Evolutionary conservation across 2,329 filamentous ascomycete species (phyloP).

Genomic region (Apiospora marii): DNA sequence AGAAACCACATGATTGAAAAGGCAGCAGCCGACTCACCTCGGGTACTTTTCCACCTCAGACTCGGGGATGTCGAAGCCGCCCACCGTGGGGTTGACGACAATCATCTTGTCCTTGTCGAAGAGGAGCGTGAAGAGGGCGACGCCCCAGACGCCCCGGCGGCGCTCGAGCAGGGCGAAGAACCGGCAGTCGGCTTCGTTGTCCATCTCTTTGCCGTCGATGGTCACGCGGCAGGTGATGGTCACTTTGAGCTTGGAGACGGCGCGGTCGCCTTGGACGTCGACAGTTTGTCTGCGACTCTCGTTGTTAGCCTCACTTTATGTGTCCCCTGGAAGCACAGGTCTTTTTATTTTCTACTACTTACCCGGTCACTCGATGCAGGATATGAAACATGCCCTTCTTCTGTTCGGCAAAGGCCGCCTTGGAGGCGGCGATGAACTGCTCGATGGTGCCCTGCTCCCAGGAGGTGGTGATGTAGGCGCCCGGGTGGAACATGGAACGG

Average conservation of each 20-base stretch:
- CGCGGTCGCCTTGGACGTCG: slow-evolving; percentile 46
- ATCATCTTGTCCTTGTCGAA: slow-evolving; percentile 62
- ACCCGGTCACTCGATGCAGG: slow-evolving; percentile 50
- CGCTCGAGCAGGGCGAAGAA: slow-evolving; percentile 56
- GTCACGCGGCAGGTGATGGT: slow-evolving; percentile 58
- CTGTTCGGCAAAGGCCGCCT: slow-evolving; percentile 43
- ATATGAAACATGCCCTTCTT: slow-evolving; percentile 50
- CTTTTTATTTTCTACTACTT: too few relatives aligned
- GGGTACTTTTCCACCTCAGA: slow-evolving; percentile 50
- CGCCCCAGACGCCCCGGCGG: slow-evolving; percentile 48
- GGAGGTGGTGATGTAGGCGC: slow-evolving; percentile 57
- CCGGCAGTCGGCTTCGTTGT: slow-evolving; percentile 55
- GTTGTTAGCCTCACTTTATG: not conserved
- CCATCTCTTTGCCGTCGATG: slow-evolving; percentile 50
- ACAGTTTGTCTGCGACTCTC: slow-evolving; percentile 31
- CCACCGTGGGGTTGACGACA: slow-evolving; percentile 50
- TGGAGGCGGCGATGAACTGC: slow-evolving; percentile 49
- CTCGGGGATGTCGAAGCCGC: slow-evolving; percentile 49
- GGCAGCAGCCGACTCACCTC: not conserved
- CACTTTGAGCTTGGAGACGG: slow-evolving; percentile 59
- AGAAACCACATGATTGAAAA: not conserved
- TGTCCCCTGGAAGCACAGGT: not conserved
- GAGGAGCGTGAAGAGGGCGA: slow-evolving; percentile 54
- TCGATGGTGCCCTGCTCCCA: slow-evolving; percentile 53
- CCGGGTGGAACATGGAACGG: slow-evolving; percentile 56